Base-by-base conservation (phyloP, 139 green algal genomes). In the Spirogloea muscicola region DNA sequence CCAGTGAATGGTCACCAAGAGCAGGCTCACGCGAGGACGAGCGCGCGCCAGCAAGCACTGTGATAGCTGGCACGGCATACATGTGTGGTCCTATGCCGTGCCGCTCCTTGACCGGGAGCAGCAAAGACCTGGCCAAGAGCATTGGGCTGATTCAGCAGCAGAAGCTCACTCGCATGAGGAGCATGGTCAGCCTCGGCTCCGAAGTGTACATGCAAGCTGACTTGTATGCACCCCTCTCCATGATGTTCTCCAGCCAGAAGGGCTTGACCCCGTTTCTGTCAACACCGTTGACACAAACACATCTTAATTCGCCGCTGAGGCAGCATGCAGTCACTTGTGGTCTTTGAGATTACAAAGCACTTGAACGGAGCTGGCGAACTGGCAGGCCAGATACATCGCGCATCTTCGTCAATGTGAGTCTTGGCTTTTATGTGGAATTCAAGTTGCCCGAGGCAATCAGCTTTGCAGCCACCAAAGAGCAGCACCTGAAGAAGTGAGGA, bases 401-500 rank as follows among this genome's bases (percentile, higher is more conserved):
- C 55, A 27, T 74, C 4, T 74, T 68, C 55, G 65, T 74, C 4
- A 41, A 74, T 7, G 57, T 74, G 25, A 41, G 65, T 37, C 55
- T 74, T 4, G 65, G 65, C 51, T 74, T 74, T 31, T 39, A 74
- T 66, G 31, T 74, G 51, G 65, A 66, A 63, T 74, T 74, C 55
- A 73, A 36, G 31, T 41, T 73, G 55, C 55, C 38, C 39, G 65
- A 74, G 16, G 65, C 65, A 7, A 36, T 74, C 9, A 31, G 39
- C 39, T 74, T 74, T 7, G 69, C 69, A 13, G 16, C 21, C 5
- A 74, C 16, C 33, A 74, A 74, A 31, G 25, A 74, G 65, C 27
- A 63, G 31, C 27, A 40, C 31, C 65, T 74, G 25, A 4, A 25
- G n/a, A 39, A 34, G 59, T 69, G 5, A 69, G 59, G n/a, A n/a